These are phyloP conservation scores for Przewalskia tangutica DNA, from an alignment of 257 asterid species.

Conservation along the genomic window DNA sequence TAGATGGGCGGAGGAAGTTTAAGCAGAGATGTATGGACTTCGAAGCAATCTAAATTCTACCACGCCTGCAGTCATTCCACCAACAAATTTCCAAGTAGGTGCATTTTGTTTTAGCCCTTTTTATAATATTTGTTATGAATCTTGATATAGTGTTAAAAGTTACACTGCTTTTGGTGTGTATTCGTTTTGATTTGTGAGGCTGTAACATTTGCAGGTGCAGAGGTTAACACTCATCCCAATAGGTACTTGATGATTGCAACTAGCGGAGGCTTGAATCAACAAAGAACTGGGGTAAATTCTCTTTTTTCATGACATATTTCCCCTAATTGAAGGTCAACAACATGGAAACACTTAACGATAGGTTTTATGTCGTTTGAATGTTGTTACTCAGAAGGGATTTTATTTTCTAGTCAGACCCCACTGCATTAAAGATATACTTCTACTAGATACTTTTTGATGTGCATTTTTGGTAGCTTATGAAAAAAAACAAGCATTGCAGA, in stretches of 20 bases:
- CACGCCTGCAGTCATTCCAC: conserved; percentile 53
- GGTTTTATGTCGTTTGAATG: neutral
- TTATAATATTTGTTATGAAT: neutral
- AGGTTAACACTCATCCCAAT: conserved; percentile 21
- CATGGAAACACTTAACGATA: neutral
- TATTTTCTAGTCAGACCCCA: neutral
- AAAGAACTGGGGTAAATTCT: conserved; percentile 66
- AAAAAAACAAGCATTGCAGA: neutral
- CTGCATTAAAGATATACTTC: neutral
- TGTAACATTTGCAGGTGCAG: conserved; percentile 29
- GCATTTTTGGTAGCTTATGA: neutral
- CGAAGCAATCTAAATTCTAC: conserved; percentile 37
- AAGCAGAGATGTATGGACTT: conserved; percentile 38
- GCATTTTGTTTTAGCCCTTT: neutral
- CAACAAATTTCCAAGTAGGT: conserved; percentile 30
- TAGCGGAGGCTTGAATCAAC: conserved; percentile 84
- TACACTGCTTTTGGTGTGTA: neutral
- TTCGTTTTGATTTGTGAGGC: neutral
- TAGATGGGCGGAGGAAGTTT: conserved; percentile 42
- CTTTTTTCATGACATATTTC: neutral
- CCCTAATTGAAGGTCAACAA: neutral
- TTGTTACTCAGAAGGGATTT: neutral
- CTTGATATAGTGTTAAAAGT: neutral
- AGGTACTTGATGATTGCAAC: conserved; percentile 64
- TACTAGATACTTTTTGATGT: neutral